phyloP scores from a whole-genome alignment of 441 rosid species.

The Erodium texanum region DNA sequence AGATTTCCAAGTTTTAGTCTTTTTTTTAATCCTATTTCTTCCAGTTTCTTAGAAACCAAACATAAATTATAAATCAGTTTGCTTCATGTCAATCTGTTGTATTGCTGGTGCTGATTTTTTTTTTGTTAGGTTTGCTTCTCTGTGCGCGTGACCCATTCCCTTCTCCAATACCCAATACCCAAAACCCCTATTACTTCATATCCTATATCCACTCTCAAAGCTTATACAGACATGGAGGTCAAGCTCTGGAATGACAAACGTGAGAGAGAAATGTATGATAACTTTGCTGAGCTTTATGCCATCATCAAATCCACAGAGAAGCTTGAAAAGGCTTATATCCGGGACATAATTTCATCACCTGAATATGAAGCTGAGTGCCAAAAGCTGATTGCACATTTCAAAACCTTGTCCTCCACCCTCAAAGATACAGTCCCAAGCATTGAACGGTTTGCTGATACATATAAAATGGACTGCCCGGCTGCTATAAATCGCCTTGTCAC shows the following conservation, averaged over 20 bases:
- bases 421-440: conserved; percentile 83
- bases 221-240: conserved; percentile 57
- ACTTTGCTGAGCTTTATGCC: conserved; percentile 89
- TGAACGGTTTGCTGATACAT: conserved; percentile 77
- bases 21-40: neutral
- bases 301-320: conserved; percentile 93
- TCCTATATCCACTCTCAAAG: neutral
- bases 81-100: neutral
- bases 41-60: neutral
- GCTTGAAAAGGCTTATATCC: conserved; percentile 79
- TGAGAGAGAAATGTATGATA: conserved; percentile 93
- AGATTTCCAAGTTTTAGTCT: no score
- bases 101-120: neutral
- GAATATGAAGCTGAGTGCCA: conserved; percentile 85
- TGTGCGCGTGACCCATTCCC: conserved; percentile 99
- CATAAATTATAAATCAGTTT: neutral
- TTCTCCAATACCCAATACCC: conserved; percentile 91
- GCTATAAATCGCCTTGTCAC: conserved; percentile 79
- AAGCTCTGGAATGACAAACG: conserved; percentile 94
- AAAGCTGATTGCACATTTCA: conserved; percentile 84
- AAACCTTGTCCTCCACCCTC: conserved; percentile 64
- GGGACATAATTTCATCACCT: conserved; percentile 57
- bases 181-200: conserved; percentile 15
- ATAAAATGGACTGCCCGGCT: conserved; percentile 90
- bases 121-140: conserved; percentile 17